Evolutionary conservation across 768 basidiomycete genomes (phyloP).

Genomic region (Mycena indigotica): DNA sequence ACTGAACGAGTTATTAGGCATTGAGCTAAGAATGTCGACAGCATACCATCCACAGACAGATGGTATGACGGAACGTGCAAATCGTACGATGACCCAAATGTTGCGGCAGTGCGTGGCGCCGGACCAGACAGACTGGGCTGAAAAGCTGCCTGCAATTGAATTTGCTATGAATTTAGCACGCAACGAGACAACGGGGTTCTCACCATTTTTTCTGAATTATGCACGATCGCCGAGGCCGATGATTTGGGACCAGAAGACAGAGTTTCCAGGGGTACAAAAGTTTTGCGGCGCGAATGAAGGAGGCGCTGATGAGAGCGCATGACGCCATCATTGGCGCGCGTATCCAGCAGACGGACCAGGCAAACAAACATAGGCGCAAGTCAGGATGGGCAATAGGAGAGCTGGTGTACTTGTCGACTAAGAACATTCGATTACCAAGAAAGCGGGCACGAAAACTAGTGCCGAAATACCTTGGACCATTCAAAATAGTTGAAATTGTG

Average conservation of each 20-base stretch:
- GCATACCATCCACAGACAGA: constrained; percentile 7
- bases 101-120: constrained; percentile 6
- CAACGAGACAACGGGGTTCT: constrained; percentile 5
- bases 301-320: constrained; percentile 29
- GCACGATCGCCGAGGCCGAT: constrained; percentile 22
- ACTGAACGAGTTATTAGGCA: neutral
- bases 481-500: neutral
- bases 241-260: constrained; percentile 10
- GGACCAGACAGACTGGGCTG: constrained; percentile 15
- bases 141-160: constrained; percentile 14
- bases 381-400: constrained; percentile 19
- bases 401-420: constrained; percentile 26
- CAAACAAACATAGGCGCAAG: constrained; percentile 22
- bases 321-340: constrained; percentile 33
- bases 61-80: constrained; percentile 7
- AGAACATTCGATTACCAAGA: constrained; percentile 20
- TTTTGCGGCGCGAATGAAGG: constrained; percentile 25
- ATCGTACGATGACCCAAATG: constrained; percentile 13
- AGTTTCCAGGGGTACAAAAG: constrained; percentile 2
- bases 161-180: constrained; percentile 27
- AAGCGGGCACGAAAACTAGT: constrained; percentile 16
- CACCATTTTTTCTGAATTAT: constrained; percentile 25
- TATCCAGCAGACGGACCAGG: constrained; percentile 25
- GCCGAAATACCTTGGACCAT: constrained; percentile 22
- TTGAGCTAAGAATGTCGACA: constrained; percentile 3